Evolutionary conservation across 441 rosid species (phyloP).

Genomic region (Omphalea diandra): DNA sequence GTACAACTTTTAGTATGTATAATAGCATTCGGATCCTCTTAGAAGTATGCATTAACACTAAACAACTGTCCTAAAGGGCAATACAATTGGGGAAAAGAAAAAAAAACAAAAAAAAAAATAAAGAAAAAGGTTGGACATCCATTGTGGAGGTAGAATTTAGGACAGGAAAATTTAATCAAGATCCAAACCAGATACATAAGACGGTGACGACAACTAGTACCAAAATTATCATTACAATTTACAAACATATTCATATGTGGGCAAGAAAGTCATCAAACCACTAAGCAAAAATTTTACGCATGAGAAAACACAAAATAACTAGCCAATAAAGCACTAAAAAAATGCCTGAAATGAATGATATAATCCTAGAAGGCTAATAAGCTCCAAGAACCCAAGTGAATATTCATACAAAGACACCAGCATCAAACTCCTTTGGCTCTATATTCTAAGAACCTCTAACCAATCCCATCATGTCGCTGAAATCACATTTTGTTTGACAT

Average conservation of each 20-base stretch:
- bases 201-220: not conserved
- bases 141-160: not conserved
- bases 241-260: too few species aligned
- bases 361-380: not conserved
- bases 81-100: too few species aligned
- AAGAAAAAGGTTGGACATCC: not conserved
- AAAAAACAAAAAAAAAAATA: too few species aligned
- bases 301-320: not conserved
- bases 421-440: not conserved
- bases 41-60: not conserved
- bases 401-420: not conserved
- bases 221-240: not conserved
- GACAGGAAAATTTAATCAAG: not conserved
- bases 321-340: not conserved
- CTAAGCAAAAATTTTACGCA: not conserved
- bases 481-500: not conserved
- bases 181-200: not conserved
- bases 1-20: not conserved
- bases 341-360: not conserved
- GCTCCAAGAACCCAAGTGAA: not conserved
- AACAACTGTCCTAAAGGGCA: not conserved
- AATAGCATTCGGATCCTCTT: not conserved
- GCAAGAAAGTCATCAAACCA: not conserved
- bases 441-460: not conserved
- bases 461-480: not conserved